These are phyloP conservation scores for Carpinus fangiana DNA, from an alignment of 306 rosid species.

Conservation along the genomic window DNA sequence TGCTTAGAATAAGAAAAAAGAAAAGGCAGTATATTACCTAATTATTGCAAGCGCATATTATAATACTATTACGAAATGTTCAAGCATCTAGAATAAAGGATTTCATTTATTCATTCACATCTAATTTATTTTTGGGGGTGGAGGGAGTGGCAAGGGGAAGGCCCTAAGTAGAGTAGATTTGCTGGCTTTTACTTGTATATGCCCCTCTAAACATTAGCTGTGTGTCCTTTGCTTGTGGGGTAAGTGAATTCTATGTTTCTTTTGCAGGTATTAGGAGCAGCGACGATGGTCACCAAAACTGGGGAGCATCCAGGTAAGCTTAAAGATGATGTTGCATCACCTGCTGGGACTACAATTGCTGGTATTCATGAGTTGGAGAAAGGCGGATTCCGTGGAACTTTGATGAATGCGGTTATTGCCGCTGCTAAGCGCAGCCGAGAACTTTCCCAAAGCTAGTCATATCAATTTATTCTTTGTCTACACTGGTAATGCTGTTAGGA, in stretches of 20 bases:
- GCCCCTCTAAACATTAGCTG: not conserved
- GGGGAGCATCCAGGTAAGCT: constrained; percentile 90
- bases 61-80: too few species aligned
- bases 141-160: not conserved
- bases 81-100: too few species aligned
- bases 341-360: constrained; percentile 86
- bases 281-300: constrained; percentile 59
- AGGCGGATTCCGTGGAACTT: constrained; percentile 87
- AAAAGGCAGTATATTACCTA: too few species aligned
- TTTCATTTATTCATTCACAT: not conserved
- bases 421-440: constrained; percentile 77
- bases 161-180: not conserved
- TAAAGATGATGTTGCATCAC: constrained; percentile 84
- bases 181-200: constrained; percentile 9
- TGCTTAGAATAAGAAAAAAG: too few species aligned
- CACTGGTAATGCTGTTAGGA: not conserved
- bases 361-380: constrained; percentile 89
- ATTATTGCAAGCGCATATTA: too few species aligned
- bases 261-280: constrained; percentile 85
- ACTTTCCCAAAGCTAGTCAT: constrained; percentile 40
- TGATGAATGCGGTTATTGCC: constrained; percentile 89
- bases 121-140: not conserved
- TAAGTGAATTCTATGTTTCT: not conserved
- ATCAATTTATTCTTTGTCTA: not conserved
- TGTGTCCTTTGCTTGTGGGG: not conserved